phyloP scores from a whole-genome alignment of 768 basidiomycete species.

The Suillus americanus region DNA sequence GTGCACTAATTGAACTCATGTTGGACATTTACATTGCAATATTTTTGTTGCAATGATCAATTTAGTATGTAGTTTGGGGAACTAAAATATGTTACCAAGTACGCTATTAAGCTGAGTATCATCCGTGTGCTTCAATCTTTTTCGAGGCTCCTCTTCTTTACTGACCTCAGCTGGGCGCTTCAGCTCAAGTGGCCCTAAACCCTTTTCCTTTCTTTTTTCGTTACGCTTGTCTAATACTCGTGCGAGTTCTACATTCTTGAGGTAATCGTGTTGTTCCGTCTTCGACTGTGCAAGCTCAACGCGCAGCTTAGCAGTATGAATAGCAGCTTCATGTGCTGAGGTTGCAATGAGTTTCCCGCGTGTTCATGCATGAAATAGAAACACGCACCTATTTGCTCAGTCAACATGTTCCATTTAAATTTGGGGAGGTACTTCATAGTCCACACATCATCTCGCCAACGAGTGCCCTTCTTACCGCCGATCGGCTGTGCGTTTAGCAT shows the following conservation, averaged over 20 bases:
- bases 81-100: constrained; percentile 54
- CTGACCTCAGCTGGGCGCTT: constrained; percentile 16
- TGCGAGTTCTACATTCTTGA: constrained; percentile 92
- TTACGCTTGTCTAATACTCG: constrained; percentile 81
- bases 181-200: constrained; percentile 42
- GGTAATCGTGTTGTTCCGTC: constrained; percentile 88
- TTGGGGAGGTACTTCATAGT: constrained; percentile 98
- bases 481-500: constrained; percentile 97
- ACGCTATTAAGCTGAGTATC: constrained; percentile 39
- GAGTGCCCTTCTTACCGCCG: constrained; percentile 86
- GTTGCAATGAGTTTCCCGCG: constrained; percentile 10
- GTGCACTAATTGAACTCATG: constrained; percentile 9
- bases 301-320: constrained; percentile 86
- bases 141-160: constrained; percentile 11
- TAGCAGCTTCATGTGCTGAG: constrained; percentile 88
- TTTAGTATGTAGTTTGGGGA: not conserved
- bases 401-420: constrained; percentile 99
- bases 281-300: constrained; percentile 87
- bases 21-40: constrained; percentile 4
- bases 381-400: constrained; percentile 92
- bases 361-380: not conserved
- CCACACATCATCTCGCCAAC: constrained; percentile 98
- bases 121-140: constrained; percentile 14
- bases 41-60: not conserved
- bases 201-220: constrained; percentile 59